A percentile compares a stretch with the other conserved stretches of the same genome.
phyloP scores from a whole-genome alignment of 306 rosid genomes.

The Dalbergia cultrata region DNA sequence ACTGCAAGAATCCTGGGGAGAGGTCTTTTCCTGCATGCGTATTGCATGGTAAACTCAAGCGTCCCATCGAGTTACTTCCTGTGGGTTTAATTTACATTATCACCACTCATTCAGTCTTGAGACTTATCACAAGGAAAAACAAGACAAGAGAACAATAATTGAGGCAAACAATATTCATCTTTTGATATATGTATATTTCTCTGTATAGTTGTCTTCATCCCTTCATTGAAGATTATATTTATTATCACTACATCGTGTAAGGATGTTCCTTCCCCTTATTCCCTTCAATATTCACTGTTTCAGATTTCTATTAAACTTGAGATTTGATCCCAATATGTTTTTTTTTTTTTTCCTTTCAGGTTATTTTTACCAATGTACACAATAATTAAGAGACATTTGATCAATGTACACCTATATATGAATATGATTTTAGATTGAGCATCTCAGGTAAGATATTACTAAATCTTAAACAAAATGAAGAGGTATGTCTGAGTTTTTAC shows the following conservation, averaged over 20 bases:
- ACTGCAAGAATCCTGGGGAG: slow-evolving; percentile 20
- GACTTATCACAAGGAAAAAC: not conserved
- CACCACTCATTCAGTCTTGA: not conserved
- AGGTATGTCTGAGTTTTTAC: too few species aligned
- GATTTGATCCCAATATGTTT: not conserved
- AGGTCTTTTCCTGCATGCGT: slow-evolving; percentile 41
- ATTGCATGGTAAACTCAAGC: slow-evolving; percentile 35
- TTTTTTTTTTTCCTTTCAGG: not conserved
- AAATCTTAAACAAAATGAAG: too few species aligned
- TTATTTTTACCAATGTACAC: not conserved
- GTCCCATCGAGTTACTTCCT: slow-evolving; percentile 26
- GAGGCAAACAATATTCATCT: not conserved
- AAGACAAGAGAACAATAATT: slow-evolving; percentile 2
- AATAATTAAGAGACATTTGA: not conserved
- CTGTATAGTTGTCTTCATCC: not conserved
- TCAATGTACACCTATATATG: too few species aligned
- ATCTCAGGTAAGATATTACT: too few species aligned
- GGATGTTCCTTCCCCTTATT: not conserved
- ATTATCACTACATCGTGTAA: not conserved
- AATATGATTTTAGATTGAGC: too few species aligned
- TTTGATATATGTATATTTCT: too few species aligned
- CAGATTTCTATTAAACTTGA: not conserved
- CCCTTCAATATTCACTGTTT: not conserved
- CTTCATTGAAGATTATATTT: not conserved
- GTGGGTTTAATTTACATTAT: not conserved